These are phyloP conservation scores for Wickerhamiella qilinensis DNA, from an alignment of 805 yeast genomes.

Conservation along the genomic window DNA sequence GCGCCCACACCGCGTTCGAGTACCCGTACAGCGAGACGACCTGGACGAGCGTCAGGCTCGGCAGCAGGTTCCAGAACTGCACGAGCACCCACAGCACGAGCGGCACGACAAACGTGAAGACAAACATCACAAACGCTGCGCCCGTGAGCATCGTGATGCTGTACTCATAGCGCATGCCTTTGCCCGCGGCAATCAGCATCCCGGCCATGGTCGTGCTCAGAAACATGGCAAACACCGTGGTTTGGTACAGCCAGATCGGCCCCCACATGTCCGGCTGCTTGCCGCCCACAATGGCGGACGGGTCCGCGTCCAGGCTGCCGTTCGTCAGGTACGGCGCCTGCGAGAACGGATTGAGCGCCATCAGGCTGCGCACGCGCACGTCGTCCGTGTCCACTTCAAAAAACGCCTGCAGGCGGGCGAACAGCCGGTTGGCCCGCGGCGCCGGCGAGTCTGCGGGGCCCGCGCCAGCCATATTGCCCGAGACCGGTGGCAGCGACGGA, in stretches of 20 bases:
- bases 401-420: constrained; percentile 22
- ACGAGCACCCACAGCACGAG: constrained; percentile 33
- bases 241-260: constrained; percentile 79
- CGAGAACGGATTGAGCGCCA: constrained; percentile 41
- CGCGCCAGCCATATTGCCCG: too few relatives aligned
- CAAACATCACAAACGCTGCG: constrained; percentile 56
- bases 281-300: constrained; percentile 23
- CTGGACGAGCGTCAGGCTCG: constrained; percentile 29
- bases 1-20: constrained; percentile 72
- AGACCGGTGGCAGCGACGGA: too few relatives aligned
- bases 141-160: constrained; percentile 46
- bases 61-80: constrained; percentile 40
- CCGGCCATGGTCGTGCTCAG: constrained; percentile 59
- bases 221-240: constrained; percentile 59
- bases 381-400: constrained; percentile 56
- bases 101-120: constrained; percentile 60
- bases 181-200: constrained; percentile 33
- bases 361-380: constrained; percentile 36
- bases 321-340: constrained; percentile 13
- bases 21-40: constrained; percentile 71
- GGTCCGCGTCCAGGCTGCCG: constrained; percentile 13
- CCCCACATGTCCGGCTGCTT: constrained; percentile 64
- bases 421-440: too few relatives aligned
- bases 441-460: too few relatives aligned
- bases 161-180: constrained; percentile 36